Evolutionary conservation across 176 grass and related monocot genomes (phyloP), one percentile per base, ranked within the genome.

Genomic region (Carex myosuroides): DNA sequence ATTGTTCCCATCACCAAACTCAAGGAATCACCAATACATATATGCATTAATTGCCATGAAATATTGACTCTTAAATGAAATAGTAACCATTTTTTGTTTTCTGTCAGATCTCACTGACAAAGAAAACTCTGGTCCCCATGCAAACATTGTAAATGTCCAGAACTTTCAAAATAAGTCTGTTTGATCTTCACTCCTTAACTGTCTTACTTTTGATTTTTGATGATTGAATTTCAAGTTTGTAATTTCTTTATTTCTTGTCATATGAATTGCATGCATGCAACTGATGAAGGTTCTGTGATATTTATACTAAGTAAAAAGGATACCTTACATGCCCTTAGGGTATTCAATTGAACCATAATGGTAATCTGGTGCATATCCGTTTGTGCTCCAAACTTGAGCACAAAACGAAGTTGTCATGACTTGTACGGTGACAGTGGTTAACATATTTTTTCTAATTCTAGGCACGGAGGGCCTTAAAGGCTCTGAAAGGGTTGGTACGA

Each of bases 401-500:
- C 37, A 77, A 77, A 77, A 18, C 21, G 8, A 44, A n/a, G 8
- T 21, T 71, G 8, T 14, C 12, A 17, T 16, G 22, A 76, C 50
- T 77, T 56, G 21, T 32, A 32, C 0, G 13, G 13, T 4, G 56
- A 8, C 7, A 77, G 55, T 56, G 13, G 11, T 32, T 77, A 77
- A 77, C 2, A 55, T 13, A 30, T 29, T 5, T 18, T 17, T 30
- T 7, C 13, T 59, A 17, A 37, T 52, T 83, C 70, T 72, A 99
- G 96, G 93, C 93, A 20, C 61, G 91, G 60, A 70, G 96, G 8
- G 96, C 96, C 18, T 59, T 94, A 24, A 86, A 87, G 39, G 93
- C 93, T 66, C 75, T 99, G 76, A 93, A 92, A 86, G 93, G 96
- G 17, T 21, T 99, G 33, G 96, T 99, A 75, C 79, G 96, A 64